A percentile compares a stretch with the other conserved stretches of the same genome.
Evolutionary conservation across 768 basidiomycete species (phyloP).

Genomic region (Suillus clintonianus): DNA sequence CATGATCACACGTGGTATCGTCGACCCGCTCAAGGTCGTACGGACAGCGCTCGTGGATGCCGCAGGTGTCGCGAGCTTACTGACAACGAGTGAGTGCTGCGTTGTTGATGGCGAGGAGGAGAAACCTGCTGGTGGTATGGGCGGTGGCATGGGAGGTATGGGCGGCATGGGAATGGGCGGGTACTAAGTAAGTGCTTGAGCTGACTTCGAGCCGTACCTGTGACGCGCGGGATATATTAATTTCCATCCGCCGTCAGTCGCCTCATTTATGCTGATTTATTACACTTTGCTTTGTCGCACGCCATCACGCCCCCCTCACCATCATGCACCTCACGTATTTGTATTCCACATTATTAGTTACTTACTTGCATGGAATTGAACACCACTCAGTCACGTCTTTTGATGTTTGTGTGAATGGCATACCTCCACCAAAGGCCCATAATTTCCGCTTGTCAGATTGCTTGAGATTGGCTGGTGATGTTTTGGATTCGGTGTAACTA

Average conservation of each 20-base stretch:
- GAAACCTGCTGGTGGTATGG: slow-evolving; percentile 48
- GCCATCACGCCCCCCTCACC: slow-evolving; percentile 10
- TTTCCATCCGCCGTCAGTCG: neutral
- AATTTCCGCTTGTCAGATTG: too few species aligned
- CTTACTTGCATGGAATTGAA: slow-evolving; percentile 1
- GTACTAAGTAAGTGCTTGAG: slow-evolving; percentile 38
- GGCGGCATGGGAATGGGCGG: slow-evolving; percentile 65
- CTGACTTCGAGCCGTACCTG: neutral
- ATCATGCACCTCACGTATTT: slow-evolving; percentile 8
- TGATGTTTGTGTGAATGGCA: neutral
- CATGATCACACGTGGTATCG: slow-evolving; percentile 93
- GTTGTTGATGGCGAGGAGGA: slow-evolving; percentile 91
- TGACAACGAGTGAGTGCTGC: slow-evolving; percentile 92
- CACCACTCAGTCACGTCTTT: neutral
- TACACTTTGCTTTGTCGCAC: slow-evolving; percentile 11
- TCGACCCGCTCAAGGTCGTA: slow-evolving; percentile 96
- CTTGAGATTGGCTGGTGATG: too few species aligned
- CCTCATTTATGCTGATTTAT: slow-evolving; percentile 12
- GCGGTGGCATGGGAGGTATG: slow-evolving; percentile 50
- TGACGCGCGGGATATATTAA: neutral
- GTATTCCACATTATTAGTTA: slow-evolving; percentile 4
- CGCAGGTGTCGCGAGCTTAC: slow-evolving; percentile 86
- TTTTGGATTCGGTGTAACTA: too few species aligned
- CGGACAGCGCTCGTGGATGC: slow-evolving; percentile 92
- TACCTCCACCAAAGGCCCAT: too few species aligned